Conservation (phyloP, 441 rosid genomes). For the Codiaeum variegatum region DNA sequence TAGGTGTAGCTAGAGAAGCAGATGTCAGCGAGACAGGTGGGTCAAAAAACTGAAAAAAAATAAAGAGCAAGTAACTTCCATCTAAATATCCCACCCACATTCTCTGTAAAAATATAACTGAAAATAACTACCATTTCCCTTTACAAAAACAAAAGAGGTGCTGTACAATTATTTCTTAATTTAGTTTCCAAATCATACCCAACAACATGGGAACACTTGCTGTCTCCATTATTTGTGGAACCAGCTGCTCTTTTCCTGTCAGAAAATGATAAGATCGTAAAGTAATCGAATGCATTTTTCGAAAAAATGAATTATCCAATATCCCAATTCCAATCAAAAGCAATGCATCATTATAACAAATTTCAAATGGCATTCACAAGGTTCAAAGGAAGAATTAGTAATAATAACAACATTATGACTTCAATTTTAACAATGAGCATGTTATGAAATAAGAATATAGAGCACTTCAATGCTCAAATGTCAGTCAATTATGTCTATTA, state of each 20-base stretch:
- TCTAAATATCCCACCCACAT: background rate
- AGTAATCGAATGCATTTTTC: too few species aligned
- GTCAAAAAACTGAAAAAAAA: background rate
- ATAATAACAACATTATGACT: constrained; percentile 14
- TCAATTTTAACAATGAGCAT: constrained; percentile 28
- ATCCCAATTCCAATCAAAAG: background rate
- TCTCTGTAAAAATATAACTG: background rate
- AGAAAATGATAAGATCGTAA: background rate
- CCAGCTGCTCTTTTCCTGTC: background rate
- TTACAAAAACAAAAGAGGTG: background rate
- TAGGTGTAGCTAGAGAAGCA: background rate
- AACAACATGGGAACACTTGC: background rate
- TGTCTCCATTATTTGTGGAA: background rate
- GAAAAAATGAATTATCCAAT: too few species aligned
- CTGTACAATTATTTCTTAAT: background rate
- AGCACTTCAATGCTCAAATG: constrained; percentile 35
- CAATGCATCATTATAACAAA: background rate
- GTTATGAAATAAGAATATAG: constrained; percentile 30
- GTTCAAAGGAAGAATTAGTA: background rate
- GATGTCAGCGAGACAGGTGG: background rate
- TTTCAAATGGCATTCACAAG: background rate
- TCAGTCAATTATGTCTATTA: constrained; percentile 33
- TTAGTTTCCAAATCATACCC: background rate
- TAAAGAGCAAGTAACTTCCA: background rate
- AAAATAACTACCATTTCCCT: background rate